Base-by-base conservation (phyloP, 2,329 filamentous ascomycete species). In the Fusarium chaquense region DNA sequence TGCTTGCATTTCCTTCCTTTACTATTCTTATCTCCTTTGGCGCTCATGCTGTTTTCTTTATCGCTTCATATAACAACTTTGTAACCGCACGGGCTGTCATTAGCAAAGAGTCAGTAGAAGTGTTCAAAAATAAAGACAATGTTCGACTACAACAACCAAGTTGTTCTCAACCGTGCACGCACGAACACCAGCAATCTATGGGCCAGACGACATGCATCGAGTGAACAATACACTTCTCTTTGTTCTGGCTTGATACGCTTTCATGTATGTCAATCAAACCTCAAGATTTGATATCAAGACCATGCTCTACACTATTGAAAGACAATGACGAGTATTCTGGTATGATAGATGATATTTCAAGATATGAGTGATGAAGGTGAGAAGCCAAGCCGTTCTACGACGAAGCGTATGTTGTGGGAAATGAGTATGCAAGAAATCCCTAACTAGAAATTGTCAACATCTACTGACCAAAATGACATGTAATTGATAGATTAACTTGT, bases 251-350 rank as follows among this genome's bases (percentile, higher is more conserved):
- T 12, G 3, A 10, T 16, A 24, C 6, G 3, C 8, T 15, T 43
- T 22, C 2, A 15, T 22, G 20, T 5, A 36, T 22, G 38, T 22
- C 3, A 24, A 7, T 36, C 2, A 11, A 1, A 40, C 6, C 20
- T 5, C 13, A 3, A 22, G 4, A 41, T 41, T 10, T 20, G 20
- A 22, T 1, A 22, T 41, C 38, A 41, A 8, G 12, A 16, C 38
- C 20, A 22, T 41, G 2, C 5, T 13, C 9, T 41, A 8, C 4
- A 16, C 7, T 22, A 41, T 22, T 2, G 4, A 20, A 41, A 5
- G 2, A 22, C 3, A 8, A 10, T 22, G 7, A 5, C 2, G 20
- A 15, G 13, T 41, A 22, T 7, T 1, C 0, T 7, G 6, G 20
- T 22, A 41, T 22, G 8, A 15, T 9, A 5, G 18, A 38, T 20